Percentiles rank a stretch among this genome's conserved stretches.
These are phyloP conservation scores for Arabidopsis hybrid DNA, from an alignment of 441 rosid genomes.

Conservation along the genomic window DNA sequence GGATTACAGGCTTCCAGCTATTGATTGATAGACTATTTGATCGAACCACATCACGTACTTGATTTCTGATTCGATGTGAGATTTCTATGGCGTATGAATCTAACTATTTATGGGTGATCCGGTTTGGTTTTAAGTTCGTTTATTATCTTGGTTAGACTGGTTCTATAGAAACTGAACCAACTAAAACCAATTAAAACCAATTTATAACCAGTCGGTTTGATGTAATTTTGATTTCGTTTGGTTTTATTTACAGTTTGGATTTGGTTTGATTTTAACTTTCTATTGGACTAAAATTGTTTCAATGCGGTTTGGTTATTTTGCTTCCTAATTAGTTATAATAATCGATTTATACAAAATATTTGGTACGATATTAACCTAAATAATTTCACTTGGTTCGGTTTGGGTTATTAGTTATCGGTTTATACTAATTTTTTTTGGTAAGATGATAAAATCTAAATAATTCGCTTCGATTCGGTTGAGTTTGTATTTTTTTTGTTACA, in stretches of 20 bases:
- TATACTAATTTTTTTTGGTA: too few species aligned
- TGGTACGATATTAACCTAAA: background rate
- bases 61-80: background rate
- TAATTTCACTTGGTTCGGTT: background rate
- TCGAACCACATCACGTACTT: background rate
- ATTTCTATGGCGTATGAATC: background rate
- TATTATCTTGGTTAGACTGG: background rate
- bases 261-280: background rate
- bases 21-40: background rate
- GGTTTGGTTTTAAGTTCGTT: background rate
- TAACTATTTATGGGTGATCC: background rate
- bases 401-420: background rate
- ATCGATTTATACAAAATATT: background rate
- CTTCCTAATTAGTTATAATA: background rate
- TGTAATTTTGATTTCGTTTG: background rate
- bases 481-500: too few species aligned
- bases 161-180: background rate
- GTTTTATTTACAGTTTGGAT: background rate
- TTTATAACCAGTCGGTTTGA: background rate
- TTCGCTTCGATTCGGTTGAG: too few species aligned
- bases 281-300: background rate
- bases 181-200: background rate
- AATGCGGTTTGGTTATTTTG: background rate
- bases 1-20: conserved; percentile 24
- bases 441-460: too few species aligned